These are phyloP conservation scores for Reutealis trisperma DNA, from an alignment of 345 rosid genomes.

Conservation along the genomic window DNA sequence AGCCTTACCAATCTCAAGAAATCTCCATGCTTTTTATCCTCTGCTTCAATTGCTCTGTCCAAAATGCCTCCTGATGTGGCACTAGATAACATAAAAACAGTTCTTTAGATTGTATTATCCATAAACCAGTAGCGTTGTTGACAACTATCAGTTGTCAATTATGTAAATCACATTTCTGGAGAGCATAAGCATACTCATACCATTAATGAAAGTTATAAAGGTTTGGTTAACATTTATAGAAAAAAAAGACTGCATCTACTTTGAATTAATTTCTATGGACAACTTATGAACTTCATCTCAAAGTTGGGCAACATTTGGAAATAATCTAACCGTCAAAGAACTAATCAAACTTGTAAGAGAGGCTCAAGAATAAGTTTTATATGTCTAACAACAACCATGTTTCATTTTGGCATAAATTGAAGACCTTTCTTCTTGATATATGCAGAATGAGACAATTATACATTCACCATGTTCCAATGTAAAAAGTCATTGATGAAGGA, in stretches of 20 bases:
- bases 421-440: too few relatives aligned
- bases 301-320: neutral
- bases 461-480: too few relatives aligned
- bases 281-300: neutral
- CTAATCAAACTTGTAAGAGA: too few relatives aligned
- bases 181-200: neutral
- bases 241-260: neutral
- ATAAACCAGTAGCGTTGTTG: neutral
- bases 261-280: neutral
- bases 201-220: neutral
- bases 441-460: too few relatives aligned
- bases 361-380: too few relatives aligned
- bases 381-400: too few relatives aligned
- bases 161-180: neutral
- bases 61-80: constrained; percentile 89
- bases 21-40: constrained; percentile 90
- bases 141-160: neutral
- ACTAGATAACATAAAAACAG: constrained; percentile 35
- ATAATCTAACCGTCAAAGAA: neutral
- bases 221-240: neutral
- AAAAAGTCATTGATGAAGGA: too few relatives aligned
- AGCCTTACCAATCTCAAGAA: constrained; percentile 72
- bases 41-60: constrained; percentile 92
- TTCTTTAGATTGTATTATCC: neutral
- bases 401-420: too few relatives aligned